Base-by-base conservation (phyloP, 805 yeast species). In the Ogataea corticis region DNA sequence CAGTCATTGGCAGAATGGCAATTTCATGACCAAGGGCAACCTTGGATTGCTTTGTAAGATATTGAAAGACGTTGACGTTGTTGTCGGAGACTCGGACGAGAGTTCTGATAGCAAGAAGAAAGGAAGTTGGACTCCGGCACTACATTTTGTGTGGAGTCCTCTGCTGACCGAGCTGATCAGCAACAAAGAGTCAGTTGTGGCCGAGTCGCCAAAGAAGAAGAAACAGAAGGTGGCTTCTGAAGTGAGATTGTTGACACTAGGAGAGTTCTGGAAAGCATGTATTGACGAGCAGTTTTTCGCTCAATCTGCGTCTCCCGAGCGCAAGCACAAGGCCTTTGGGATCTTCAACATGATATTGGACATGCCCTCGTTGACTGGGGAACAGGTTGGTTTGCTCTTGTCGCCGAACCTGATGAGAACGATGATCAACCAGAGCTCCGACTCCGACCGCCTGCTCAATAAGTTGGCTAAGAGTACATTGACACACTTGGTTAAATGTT, bases 251-350 rank as follows among this genome's bases (percentile, higher is more conserved):
- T 63, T 79, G 21, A 62, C 71, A 2, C 59, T 80, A 33, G 62
- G 70, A 7, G 94, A 87, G 43, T 90, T 92, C 62, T 90, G 96
- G 96, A 78, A 80, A 54, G 70, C 75, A 3, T 82, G 81, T 5
- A 77, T 92, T 13, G 97, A 92, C 60, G 94, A 89, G 56, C 76
- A 85, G 3, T 79, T 87, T 48, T 91, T 92, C 55, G 72, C 87
- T 4, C 80, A 79, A 30, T 80, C 83, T 52, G 74, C 96, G 0
- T 89, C 97, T 1, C 79, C 83, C 27, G 97, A 91, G 63, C 73
- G 96, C 46, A 92, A 91, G 62, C 87, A 76, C 63, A 79, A 88
- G 77, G 98, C 97, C 0, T 80, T 91, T 56, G 86, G 86, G 54
- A 76, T 90, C 10, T 80, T 91, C 49, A 72, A 67, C 33, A 68